These are phyloP conservation scores for Grigorovia yakushimaensis DNA, from an alignment of 805 yeast genomes.

Conservation along the genomic window DNA sequence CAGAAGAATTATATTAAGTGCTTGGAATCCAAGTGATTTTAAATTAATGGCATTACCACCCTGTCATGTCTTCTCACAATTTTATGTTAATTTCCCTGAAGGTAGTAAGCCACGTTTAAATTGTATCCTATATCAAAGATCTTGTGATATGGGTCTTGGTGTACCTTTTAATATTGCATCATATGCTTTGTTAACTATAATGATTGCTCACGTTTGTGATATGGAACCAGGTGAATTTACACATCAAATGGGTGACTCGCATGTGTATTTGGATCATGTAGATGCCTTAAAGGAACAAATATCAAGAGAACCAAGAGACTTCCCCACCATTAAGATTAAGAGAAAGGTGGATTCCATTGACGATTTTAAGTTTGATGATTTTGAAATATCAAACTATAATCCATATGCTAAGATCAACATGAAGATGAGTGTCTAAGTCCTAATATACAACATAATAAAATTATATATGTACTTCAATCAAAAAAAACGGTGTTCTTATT, in stretches of 20 bases:
- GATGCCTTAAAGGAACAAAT: conserved; percentile 83
- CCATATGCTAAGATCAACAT: conserved; percentile 81
- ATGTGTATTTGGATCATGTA: conserved; percentile 85
- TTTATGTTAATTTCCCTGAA: conserved; percentile 78
- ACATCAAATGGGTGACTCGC: conserved; percentile 95
- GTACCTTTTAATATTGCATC: conserved; percentile 98
- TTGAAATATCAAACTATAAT: conserved; percentile 66
- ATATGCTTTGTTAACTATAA: conserved; percentile 80
- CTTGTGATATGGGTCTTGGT: conserved; percentile 99
- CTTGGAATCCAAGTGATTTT: conserved; percentile 98
- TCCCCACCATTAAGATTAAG: conserved; percentile 70
- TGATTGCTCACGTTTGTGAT: conserved; percentile 93
- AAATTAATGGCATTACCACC: conserved; percentile 95
- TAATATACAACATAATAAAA: no score
- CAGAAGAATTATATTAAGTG: conserved; percentile 86
- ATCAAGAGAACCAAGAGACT: conserved; percentile 59
- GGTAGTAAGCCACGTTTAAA: conserved; percentile 54
- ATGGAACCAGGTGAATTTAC: conserved; percentile 94
- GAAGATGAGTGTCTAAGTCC: conserved; percentile 85
- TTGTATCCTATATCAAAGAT: conserved; percentile 87
- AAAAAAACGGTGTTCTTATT: no score
- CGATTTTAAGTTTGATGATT: conserved; percentile 83
- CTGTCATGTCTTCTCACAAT: conserved; percentile 93
- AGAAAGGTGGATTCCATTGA: conserved; percentile 66
- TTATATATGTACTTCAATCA: no score